Evolutionary conservation across 2,329 filamentous ascomycete species (phyloP).

Genomic region (Exserohilum rostratum): DNA sequence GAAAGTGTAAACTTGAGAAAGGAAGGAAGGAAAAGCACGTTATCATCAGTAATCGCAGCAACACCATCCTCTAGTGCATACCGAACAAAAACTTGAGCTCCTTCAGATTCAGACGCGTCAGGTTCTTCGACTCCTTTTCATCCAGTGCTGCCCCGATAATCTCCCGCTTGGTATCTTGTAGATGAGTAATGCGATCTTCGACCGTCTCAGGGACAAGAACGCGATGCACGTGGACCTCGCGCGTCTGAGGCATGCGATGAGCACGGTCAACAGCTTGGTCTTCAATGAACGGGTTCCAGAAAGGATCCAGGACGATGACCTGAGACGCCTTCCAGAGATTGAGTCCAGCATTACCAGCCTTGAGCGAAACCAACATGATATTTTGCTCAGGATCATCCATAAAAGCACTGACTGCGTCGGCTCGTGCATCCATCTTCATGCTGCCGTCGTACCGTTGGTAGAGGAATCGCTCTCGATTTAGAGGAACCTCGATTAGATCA

Average conservation of each 20-base stretch:
- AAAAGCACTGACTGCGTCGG: constrained; percentile 71
- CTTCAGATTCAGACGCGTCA: constrained; percentile 68
- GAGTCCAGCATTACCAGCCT: constrained; percentile 82
- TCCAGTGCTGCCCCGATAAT: constrained; percentile 81
- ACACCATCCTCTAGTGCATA: constrained; percentile 19
- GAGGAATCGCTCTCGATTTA: constrained; percentile 62
- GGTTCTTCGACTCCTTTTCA: constrained; percentile 69
- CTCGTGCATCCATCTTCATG: constrained; percentile 71
- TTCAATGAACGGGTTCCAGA: constrained; percentile 94
- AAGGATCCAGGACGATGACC: constrained; percentile 89
- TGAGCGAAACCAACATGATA: constrained; percentile 78
- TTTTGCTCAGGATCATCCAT: constrained; percentile 64
- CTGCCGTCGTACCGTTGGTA: constrained; percentile 78
- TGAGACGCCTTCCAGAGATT: constrained; percentile 84
- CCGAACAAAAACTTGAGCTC: constrained; percentile 76
- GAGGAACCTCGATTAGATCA: constrained; percentile 76
- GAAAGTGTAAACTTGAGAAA: too few species aligned
- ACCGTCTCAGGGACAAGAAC: constrained; percentile 79
- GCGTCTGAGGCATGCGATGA: constrained; percentile 82
- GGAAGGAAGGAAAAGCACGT: not conserved
- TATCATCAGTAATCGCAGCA: too few species aligned
- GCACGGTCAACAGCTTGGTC: constrained; percentile 91
- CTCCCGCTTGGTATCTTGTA: constrained; percentile 79
- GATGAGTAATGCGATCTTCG: constrained; percentile 80
- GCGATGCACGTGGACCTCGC: constrained; percentile 77